Base-by-base conservation (phyloP, 495 filamentous ascomycete species). In the Penicillium argentinense region DNA sequence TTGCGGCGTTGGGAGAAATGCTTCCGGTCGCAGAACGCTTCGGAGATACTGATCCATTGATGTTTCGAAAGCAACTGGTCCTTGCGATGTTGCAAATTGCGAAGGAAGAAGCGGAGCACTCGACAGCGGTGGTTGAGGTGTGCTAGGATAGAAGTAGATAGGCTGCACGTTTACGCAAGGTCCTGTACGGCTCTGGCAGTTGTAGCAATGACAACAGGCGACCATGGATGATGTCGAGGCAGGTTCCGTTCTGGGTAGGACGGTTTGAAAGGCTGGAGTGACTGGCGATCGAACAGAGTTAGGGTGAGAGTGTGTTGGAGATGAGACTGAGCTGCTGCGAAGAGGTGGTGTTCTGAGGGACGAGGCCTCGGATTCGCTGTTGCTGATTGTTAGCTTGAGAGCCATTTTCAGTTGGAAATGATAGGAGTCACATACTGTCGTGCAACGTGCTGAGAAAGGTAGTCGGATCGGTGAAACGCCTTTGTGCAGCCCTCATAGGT, bases 381-480 rank as follows among this genome's bases (percentile, higher is more conserved):
- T 27, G 7, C 29, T 9, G 12, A 13, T 14, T 2, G 14, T 47
- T 14, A 53, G 41, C 4, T 21, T 27, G 1, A 13, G 1, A 16
- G 39, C 5, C 1, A 14, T 14, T 27, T 41, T 8, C 7, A 0
- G 6, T 41, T 26, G 11, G 4, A 25, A 22, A 9, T 1, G 26
- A 16, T 0, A 3, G 1, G 6, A 9, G 5, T 18, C 14, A 47
- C 56, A 44, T 13, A 59, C 56, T 59, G 53, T 27, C 41, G 44
- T 2, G 30, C 32, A 13, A 59, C 8, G 18, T 59, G 53, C 24
- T 56, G 48, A 6, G 38, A 30, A 13, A 59, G 29, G 28, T 59
- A 59, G 33, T 59, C 56, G 3, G 53, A 24, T 9, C 53, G 53
- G 32, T 59, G 53, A 27, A 56, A 59, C n/a, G 41, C 39, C 18